Evolutionary conservation across 352 stramenopile genomes (phyloP), one percentile per base, ranked within the genome.

Genomic region (Pythium folliculosum): DNA sequence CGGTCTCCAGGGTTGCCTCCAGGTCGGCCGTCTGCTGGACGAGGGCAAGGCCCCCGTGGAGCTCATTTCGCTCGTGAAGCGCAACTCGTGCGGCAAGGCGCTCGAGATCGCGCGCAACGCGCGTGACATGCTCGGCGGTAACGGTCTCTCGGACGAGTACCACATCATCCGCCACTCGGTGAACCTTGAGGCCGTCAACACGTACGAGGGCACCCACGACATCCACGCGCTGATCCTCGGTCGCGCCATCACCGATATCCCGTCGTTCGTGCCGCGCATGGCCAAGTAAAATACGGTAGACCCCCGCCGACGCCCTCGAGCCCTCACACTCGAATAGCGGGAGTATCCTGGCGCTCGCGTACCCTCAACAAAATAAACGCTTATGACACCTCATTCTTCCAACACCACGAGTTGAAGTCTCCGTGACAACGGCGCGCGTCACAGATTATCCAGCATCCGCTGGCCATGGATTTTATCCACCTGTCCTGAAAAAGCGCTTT

Each of bases 181-280:
- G 72, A 99, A 99, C 70, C 81, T 99, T 45, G 97, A 99, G 77
- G 96, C 97, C 22, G 97, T 99, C 37, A 99, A 99, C 83, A 99
- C 97, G 21, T 99, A 99, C 81, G 97, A 99, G 80, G 97, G 97
- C 53, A 99, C 97, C 25, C 97, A 99, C 75, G 97, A 99, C 76
- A 86, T 99, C 38, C 97, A 99, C 77, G 97, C 97, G 43, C 83
- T 99, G n/a, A 99, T 99, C 71, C 83, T 99, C 7, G 97, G 97
- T 23, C 84, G 96, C 21, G 95, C 95, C 54, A 99, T 99, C 78
- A 99, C 97, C 13, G 96, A 94, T 21, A 95, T 99, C 56, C 89
- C 94, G 23, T 78, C 94, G 9, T 99, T 99, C 78, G 93, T 98
- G 32, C 96, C 96, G 60, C 84, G 82, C 59, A 80, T 81, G 72